Evolutionary conservation across 305 asterid species (phyloP), one percentile per base, ranked within the genome.

Genomic region (Fraxinus sp.): DNA sequence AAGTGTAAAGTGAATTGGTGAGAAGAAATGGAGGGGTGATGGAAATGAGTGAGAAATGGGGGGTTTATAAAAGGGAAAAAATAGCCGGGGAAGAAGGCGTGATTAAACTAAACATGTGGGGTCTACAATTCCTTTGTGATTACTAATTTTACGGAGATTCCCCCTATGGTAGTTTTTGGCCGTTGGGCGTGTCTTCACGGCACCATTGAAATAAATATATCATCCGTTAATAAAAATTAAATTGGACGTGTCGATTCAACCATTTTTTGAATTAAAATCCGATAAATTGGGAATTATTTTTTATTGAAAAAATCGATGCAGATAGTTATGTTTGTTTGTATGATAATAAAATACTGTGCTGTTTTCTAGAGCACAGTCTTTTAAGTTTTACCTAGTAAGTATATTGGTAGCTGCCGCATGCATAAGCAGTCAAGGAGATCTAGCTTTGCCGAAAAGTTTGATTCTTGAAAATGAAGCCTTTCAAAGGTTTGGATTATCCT

Each of bases 21-120:
- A 41, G 79, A 82, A 62, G 43, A 14, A 52, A 46, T 22, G 83
- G 26, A 77, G 64, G 55, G 37, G 41, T 32, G 77, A 73, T 13
- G 76, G 66, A 80, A 81, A 82, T 49, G 77, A 77, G 80, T 13
- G 85, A 57, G 84, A 64, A 68, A 5, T 11, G 18, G 49, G 71
- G 73, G 89, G 86, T 70, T 83, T 90, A 89, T 89, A 93, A 87
- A 91, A 91, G 71, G 83, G 5, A 33, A 79, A 82, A 79, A 80
- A 77, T n/a, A 79, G 84, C 55, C n/a, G 80, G 83, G 73, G 77
- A 66, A 68, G 36, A 20, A 82, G 84, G 85, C 86, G 73, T 86
- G 86, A 84, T 80, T 87, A 77, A 83, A 80, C 81, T 64, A 71
- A 88, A 82, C 83, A 74, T 24, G 85, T 86, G 79, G 89, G 93